These are phyloP conservation scores for Inonotus hispidus DNA, from an alignment of 1,284 basidiomycete species.

Conservation along the genomic window DNA sequence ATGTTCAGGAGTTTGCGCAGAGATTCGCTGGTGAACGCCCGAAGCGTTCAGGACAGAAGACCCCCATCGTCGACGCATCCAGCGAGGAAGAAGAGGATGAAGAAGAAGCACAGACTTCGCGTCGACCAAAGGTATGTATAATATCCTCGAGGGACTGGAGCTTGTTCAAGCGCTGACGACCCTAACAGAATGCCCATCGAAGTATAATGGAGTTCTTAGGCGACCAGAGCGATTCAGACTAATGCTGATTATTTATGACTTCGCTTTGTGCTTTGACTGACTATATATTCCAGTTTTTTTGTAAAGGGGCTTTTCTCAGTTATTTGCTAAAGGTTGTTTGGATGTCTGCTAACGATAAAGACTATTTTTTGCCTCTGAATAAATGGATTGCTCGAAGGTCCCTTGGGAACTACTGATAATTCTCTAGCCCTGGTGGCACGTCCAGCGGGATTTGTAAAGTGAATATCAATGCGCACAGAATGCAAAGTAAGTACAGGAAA, in stretches of 20 bases:
- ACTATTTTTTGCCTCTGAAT: no score
- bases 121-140: constrained; percentile 35
- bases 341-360: no score
- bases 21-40: constrained; percentile 23
- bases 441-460: no score
- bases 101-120: constrained; percentile 25
- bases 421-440: no score
- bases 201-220: constrained; percentile 67
- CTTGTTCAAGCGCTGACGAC: not conserved
- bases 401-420: no score
- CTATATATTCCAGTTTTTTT: no score
- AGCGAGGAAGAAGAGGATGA: constrained; percentile 25
- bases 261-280: no score
- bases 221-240: constrained; percentile 54
- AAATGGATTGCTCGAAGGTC: no score
- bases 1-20: constrained; percentile 54
- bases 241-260: not conserved
- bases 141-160: not conserved
- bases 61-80: constrained; percentile 29
- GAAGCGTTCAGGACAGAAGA: constrained; percentile 26
- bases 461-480: no score
- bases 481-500: no score
- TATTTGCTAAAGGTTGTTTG: no score
- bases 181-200: constrained; percentile 39
- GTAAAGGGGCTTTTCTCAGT: no score